Conservation (phyloP, 257 asterid species). For the Ligustrum vulgare region DNA sequence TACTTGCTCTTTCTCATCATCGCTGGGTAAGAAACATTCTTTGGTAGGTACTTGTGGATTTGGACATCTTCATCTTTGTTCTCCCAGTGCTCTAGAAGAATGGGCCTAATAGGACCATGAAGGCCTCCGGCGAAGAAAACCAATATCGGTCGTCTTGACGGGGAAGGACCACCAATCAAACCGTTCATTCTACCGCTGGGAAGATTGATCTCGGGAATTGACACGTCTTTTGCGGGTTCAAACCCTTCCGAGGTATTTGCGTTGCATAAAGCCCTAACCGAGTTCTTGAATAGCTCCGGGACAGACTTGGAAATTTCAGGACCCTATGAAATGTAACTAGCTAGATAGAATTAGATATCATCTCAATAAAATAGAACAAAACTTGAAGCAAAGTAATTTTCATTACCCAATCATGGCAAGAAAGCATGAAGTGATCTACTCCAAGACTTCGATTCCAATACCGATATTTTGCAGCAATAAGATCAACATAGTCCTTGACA, state of each 20-base stretch:
- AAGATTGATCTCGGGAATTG: background rate
- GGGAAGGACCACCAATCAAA: conserved; percentile 3
- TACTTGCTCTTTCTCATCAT: conserved; percentile 38
- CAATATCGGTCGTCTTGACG: background rate
- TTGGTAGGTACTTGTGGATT: conserved; percentile 35
- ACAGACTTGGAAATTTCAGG: background rate
- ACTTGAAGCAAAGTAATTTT: background rate
- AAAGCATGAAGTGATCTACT: background rate
- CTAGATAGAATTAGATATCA: background rate
- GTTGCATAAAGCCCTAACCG: conserved; percentile 3
- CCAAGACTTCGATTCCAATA: conserved; percentile 7
- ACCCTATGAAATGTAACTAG: background rate
- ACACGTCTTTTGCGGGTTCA: background rate
- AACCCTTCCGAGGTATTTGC: conserved; percentile 9
- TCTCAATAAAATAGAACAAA: background rate
- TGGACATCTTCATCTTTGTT: conserved; percentile 33
- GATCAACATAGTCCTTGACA: conserved; percentile 57
- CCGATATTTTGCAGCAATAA: conserved; percentile 44
- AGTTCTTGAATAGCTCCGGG: background rate
- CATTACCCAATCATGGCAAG: conserved; percentile 8
- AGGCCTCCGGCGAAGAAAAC: conserved; percentile 12
- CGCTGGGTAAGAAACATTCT: conserved; percentile 26
- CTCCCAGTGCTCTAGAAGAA: conserved; percentile 5
- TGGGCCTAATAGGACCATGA: conserved; percentile 7
- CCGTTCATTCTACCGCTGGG: background rate